phyloP scores from a whole-genome alignment of 2,329 filamentous ascomycete species.

The Fusarium succisae region DNA sequence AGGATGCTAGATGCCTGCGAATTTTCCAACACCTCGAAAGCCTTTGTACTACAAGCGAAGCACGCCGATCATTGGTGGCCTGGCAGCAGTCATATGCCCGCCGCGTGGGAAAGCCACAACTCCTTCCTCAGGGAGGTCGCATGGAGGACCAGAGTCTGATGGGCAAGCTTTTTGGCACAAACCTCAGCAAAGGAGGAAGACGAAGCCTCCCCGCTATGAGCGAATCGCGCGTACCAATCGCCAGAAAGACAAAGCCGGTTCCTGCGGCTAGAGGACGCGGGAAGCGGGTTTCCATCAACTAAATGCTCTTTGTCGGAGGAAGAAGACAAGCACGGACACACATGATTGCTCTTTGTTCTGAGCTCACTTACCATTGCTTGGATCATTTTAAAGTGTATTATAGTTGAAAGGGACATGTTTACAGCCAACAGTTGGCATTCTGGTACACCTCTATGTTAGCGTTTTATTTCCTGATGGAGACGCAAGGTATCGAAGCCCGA shows the following conservation, averaged over 20 bases:
- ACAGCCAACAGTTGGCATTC: conserved; percentile 1
- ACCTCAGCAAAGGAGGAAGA: conserved; percentile 32
- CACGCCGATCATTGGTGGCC: conserved; percentile 55
- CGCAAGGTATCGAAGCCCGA: not conserved
- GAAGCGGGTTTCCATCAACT: conserved; percentile 33
- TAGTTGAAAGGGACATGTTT: conserved; percentile 6
- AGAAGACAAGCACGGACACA: not conserved
- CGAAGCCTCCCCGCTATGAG: conserved; percentile 30
- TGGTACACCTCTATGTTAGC: not conserved
- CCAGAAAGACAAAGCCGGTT: conserved; percentile 8
- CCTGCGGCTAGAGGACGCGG: not conserved
- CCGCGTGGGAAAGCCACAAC: conserved; percentile 46
- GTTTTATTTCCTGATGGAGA: conserved; percentile 6
- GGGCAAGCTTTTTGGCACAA: conserved; percentile 42
- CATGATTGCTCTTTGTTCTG: not conserved
- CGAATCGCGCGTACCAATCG: conserved; percentile 6
- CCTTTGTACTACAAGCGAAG: conserved; percentile 58
- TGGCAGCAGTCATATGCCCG: conserved; percentile 63
- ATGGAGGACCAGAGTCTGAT: conserved; percentile 45
- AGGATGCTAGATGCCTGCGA: conserved; percentile 55
- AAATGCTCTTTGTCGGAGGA: not conserved
- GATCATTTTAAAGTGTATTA: not conserved
- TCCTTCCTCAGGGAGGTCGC: conserved; percentile 53
- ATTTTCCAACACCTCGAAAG: conserved; percentile 59
- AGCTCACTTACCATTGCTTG: not conserved